phyloP scores from a whole-genome alignment of 257 asterid species.

The Solanum medicagineum region DNA sequence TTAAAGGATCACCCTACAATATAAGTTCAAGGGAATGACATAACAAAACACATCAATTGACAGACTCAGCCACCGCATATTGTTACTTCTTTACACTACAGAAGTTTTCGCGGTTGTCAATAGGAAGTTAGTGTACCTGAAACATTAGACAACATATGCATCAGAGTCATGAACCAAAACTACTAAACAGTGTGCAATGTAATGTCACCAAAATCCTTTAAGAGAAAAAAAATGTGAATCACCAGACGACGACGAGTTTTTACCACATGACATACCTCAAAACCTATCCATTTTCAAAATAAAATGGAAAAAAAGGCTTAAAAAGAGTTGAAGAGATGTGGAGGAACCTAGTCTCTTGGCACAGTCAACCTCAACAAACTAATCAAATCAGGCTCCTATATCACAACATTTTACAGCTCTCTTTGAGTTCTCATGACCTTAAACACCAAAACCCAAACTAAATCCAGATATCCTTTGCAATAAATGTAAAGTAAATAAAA shows the following conservation, averaged over 20 bases:
- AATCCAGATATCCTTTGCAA: not conserved
- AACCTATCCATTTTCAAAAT: not conserved
- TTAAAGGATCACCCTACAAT: slow-evolving; percentile 76
- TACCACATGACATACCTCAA: not conserved
- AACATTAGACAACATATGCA: not conserved
- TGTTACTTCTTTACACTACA: not conserved
- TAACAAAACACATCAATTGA: slow-evolving; percentile 42
- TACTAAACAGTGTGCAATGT: not conserved
- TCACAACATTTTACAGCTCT: not conserved
- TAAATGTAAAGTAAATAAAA: not conserved
- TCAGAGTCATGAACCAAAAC: not conserved
- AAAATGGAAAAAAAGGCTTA: not conserved
- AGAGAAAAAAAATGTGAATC: not conserved
- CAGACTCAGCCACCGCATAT: slow-evolving; percentile 57
- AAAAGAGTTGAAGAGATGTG: not conserved
- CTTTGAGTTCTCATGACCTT: not conserved
- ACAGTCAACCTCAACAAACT: not conserved
- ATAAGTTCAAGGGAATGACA: slow-evolving; percentile 57
- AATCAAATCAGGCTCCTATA: not conserved
- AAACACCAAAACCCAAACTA: not conserved
- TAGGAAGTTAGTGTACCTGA: not conserved
- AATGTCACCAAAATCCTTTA: not conserved
- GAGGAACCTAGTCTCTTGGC: not conserved
- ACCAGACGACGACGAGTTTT: not conserved
- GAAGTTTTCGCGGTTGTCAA: not conserved